Evolutionary conservation across 169 alveolate species (phyloP).

Genomic region (Plasmodium falciparum): DNA sequence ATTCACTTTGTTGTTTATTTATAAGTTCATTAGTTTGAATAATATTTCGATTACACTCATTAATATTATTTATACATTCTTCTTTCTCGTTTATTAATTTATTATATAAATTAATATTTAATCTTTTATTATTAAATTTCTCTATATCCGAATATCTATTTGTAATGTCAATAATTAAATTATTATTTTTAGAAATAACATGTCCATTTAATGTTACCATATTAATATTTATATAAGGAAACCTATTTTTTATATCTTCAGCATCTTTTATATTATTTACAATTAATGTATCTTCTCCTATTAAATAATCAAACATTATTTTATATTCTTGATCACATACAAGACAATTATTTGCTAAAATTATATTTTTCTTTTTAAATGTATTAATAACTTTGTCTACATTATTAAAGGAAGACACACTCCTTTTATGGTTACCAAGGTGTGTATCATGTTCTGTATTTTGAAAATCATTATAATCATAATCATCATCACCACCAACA

Average conservation of each 20-base stretch:
- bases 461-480: background rate
- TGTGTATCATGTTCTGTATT: background rate
- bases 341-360: constrained; percentile 54
- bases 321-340: constrained; percentile 46
- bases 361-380: constrained; percentile 41
- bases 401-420: background rate
- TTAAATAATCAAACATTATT: constrained; percentile 27
- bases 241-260: constrained; percentile 22
- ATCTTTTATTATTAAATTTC: constrained; percentile 11
- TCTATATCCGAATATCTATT: constrained; percentile 22
- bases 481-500: background rate
- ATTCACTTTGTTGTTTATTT: constrained; percentile 21
- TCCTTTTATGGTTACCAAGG: no score
- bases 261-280: constrained; percentile 47
- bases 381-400: constrained; percentile 29
- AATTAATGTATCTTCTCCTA: constrained; percentile 45
- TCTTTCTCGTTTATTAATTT: constrained; percentile 35
- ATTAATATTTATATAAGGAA: constrained; percentile 43
- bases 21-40: constrained; percentile 35
- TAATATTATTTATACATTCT: constrained; percentile 25
- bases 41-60: constrained; percentile 18
- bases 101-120: constrained; percentile 41
- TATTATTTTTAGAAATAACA: constrained; percentile 39
- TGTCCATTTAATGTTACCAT: constrained; percentile 57
- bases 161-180: constrained; percentile 48